Base-by-base conservation (phyloP, 306 rosid species). In the Fragaria iinumae region DNA sequence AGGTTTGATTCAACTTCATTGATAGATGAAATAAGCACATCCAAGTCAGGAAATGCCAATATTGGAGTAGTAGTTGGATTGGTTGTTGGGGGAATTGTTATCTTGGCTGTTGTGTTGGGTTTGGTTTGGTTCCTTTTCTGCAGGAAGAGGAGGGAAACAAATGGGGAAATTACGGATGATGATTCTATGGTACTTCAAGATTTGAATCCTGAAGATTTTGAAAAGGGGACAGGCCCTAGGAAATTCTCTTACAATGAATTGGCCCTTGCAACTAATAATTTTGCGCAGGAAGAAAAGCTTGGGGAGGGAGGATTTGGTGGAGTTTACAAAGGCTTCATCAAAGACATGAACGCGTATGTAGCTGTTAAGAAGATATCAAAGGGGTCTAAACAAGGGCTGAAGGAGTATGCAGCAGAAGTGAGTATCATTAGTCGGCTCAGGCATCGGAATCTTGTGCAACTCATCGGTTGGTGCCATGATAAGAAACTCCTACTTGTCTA, bases 231-330 rank as follows among this genome's bases (percentile, higher is more conserved):
- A 0, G 77, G 77, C 11, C 77, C 77, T 0, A 73, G 16, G 68
- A 73, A 73, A 53, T 57, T 73, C 43, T 56, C 55, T 4, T 73
- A 73, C 55, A 57, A 6, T 0, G 11, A 8, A 6, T 57, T 73
- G 68, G 67, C 39, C 17, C 43, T 0, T 21, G 45, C 77, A 0
- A 73, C 77, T 0, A 5, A 3, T 2, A 2, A 57, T 43, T 73
- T 57, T 43, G 11, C 11, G 0, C 18, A 41, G 25, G 43, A 10
- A 25, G 17, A 73, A 12, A 73, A 57, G 69, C 76, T 73, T 23
- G 67, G 76, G 11, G 76, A 72, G 14, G 76, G 67, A 53, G 76
- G 76, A 0, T 72, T 73, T 56, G 76, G 67, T 13, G 76, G 67
- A 29, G 76, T 56, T 38, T 73, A 34, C 44, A 56, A 36, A 4